These are phyloP conservation scores for Fusarium ramigenum DNA, from an alignment of 2,329 filamentous ascomycete species.

Conservation along the genomic window DNA sequence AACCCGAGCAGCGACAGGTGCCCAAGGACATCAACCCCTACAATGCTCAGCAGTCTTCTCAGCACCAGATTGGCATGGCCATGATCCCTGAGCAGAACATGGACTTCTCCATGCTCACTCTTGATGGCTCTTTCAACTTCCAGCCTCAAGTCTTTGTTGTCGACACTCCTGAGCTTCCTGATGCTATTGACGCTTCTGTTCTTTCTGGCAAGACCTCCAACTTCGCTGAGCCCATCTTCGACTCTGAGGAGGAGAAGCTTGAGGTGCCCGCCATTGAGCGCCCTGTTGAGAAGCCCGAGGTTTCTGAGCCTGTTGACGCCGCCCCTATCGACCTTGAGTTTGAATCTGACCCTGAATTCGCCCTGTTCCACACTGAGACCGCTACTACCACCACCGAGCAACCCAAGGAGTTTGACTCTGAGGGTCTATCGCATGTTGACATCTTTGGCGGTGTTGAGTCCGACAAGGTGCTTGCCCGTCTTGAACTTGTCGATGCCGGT, in stretches of 20 bases:
- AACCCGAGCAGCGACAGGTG: constrained; percentile 59
- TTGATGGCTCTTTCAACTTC: constrained; percentile 68
- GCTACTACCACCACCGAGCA: constrained; percentile 35
- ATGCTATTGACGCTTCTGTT: constrained; percentile 65
- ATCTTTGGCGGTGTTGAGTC: constrained; percentile 65
- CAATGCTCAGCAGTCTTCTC: constrained; percentile 61
- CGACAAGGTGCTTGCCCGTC: constrained; percentile 71
- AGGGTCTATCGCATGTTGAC: constrained; percentile 51
- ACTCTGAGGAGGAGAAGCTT: constrained; percentile 63
- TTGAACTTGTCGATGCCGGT: constrained; percentile 70
- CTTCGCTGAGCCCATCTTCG: constrained; percentile 58
- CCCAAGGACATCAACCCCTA: constrained; percentile 76
- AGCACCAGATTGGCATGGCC: constrained; percentile 80
- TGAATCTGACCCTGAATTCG: constrained; percentile 70
- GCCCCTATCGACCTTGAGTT: constrained; percentile 62
- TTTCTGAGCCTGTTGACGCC: constrained; percentile 42
- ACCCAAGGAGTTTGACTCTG: constrained; percentile 54
- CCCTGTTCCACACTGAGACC: constrained; percentile 64
- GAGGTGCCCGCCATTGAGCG: constrained; percentile 64
- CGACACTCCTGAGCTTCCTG: constrained; percentile 74
- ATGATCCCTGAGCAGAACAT: constrained; percentile 83
- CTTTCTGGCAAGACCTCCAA: constrained; percentile 77
- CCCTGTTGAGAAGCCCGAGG: constrained; percentile 50
- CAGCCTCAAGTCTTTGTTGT: constrained; percentile 80
- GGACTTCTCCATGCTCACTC: constrained; percentile 76